These are phyloP conservation scores for Breynia disticha DNA, from an alignment of 441 rosid species.

Conservation along the genomic window DNA sequence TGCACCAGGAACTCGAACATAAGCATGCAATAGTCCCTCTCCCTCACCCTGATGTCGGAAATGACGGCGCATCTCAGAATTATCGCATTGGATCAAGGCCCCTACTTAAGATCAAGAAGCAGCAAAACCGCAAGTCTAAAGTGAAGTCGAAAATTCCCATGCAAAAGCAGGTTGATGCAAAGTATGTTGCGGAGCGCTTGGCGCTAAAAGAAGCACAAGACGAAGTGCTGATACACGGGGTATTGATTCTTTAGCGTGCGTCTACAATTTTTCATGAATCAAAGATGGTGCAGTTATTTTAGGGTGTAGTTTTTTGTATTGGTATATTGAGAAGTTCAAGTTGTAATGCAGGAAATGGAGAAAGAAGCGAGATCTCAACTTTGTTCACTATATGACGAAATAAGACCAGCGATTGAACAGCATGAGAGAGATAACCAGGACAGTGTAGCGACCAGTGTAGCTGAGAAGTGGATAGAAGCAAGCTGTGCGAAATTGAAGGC, in stretches of 20 bases:
- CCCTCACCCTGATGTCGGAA: too few species aligned
- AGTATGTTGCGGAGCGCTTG: conserved; percentile 44
- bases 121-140: conserved; percentile 30
- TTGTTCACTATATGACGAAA: conserved; percentile 53
- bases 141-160: conserved; percentile 43
- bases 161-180: conserved; percentile 44
- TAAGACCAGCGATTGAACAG: conserved; percentile 85
- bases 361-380: conserved; percentile 52
- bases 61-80: conserved; percentile 34
- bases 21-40: conserved; percentile 47
- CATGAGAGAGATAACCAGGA: conserved; percentile 93
- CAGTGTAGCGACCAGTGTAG: conserved; percentile 77
- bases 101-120: conserved; percentile 55
- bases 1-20: conserved; percentile 34
- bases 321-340: background rate
- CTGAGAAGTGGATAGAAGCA: conserved; percentile 91
- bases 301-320: too few species aligned
- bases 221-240: conserved; percentile 65
- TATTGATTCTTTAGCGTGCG: conserved; percentile 10
- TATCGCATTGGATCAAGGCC: conserved; percentile 33
- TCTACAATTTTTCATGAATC: too few species aligned
- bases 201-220: conserved; percentile 59
- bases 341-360: conserved; percentile 48
- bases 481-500: conserved; percentile 67
- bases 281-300: too few species aligned